Conservation (phyloP, 345 rosid species). For the Hypericum perforatum region DNA sequence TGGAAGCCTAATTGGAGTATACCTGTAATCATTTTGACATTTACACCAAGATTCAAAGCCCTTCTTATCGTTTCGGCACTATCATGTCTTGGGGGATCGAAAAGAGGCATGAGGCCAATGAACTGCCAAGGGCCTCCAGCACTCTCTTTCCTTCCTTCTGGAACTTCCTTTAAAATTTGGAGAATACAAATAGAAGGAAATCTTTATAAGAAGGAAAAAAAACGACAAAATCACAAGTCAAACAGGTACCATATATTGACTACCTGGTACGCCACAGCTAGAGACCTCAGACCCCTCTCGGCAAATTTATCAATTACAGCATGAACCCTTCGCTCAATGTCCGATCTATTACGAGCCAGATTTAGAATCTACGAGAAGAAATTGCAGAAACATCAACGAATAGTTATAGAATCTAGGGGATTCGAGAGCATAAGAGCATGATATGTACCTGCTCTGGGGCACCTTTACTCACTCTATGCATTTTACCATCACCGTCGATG, state of each 20-base stretch:
- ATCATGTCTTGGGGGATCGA: conserved; percentile 98
- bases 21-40: conserved; percentile 99
- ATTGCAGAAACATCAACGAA: conserved; percentile 14
- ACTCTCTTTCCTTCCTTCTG: conserved; percentile 80
- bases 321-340: conserved; percentile 88
- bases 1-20: neutral
- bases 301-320: conserved; percentile 93
- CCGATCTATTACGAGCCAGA: conserved; percentile 80
- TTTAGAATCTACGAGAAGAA: conserved; percentile 53
- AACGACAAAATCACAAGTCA: neutral
- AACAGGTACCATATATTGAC: neutral
- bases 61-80: conserved; percentile 95
- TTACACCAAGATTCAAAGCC: conserved; percentile 92
- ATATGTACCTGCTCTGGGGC: conserved; percentile 92
- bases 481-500: conserved; percentile 59
- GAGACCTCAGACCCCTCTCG: conserved; percentile 88
- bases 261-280: conserved; percentile 97
- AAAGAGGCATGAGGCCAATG: conserved; percentile 94
- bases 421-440: neutral
- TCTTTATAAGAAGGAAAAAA: neutral
- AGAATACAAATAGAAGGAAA: neutral
- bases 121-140: conserved; percentile 96
- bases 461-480: too few species aligned
- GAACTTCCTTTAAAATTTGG: conserved; percentile 64
- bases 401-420: neutral